Evolutionary conservation across 306 rosid genomes (phyloP), one percentile per base, ranked within the genome.

Genomic region (Mucuna pruriens): DNA sequence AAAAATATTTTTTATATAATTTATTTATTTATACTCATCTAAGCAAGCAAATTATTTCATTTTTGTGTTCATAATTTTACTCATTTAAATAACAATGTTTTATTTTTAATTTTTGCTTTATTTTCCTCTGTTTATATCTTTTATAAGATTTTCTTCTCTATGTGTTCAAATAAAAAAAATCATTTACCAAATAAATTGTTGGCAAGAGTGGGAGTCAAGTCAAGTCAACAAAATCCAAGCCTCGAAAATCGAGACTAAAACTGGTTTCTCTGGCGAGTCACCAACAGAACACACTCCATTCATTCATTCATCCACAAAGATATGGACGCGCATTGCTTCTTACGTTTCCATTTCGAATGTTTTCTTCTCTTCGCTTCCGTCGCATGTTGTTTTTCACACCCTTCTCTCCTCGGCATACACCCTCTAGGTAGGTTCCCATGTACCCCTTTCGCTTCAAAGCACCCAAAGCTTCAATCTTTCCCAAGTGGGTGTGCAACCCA

Each of bases 401-500:
- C 89, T 61, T 71, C 83, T 36, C 78, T 92, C 76, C 76, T 79
- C 23, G 97, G 98, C 78, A 80, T 90, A 60, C 97, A 94, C 39
- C 98, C 97, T 36, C 89, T 94, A 36, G 97, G 97, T 94, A 79
- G 54, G 17, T 6, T 34, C 36, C 46, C 48, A 1, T 6, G 10
- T 79, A 39, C 58, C 36, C 85, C 74, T 64, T 49, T 42, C 68
- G 36, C 64, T 54, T 73, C 4, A 33, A 63, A 75, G 62, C 51
- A 10, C 58, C 15, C 63, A 22, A 73, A 81, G 67, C 33, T 66
- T 78, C 13, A 81, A 74, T 39, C 84, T 72, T 71, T 65, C 40
- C 9, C 19, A 1, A 62, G 2, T 79, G 64, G 70, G 77, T 57
- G 62, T 45, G 26, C 65, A 29, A 31, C 51, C 58, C 58, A 40